These are phyloP conservation scores for Russula griseocarnosa DNA, from an alignment of 768 basidiomycete species.

Conservation along the genomic window DNA sequence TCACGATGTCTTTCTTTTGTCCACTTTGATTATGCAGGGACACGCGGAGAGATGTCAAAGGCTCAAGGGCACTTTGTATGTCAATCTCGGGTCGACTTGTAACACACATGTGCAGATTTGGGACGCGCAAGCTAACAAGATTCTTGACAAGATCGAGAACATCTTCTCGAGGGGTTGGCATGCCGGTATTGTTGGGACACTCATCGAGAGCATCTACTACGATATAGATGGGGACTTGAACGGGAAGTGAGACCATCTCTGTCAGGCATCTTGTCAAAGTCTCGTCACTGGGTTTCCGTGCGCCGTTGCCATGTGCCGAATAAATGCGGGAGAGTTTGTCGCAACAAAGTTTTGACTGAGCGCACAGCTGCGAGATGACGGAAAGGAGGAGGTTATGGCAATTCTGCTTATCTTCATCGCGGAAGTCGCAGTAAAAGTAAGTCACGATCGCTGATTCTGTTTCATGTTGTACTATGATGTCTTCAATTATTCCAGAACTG, in stretches of 20 bases:
- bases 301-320: neutral
- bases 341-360: neutral
- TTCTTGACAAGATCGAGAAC: conserved; percentile 2
- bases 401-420: neutral
- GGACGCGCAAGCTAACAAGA: neutral
- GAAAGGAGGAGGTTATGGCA: neutral
- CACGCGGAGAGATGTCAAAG: neutral
- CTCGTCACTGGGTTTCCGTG: neutral
- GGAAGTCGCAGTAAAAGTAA: conserved; percentile 7
- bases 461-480: neutral
- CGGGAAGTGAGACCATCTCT: neutral
- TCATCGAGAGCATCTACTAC: conserved; percentile 1
- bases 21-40: conserved; percentile 10
- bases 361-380: neutral
- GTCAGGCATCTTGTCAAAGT: neutral
- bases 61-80: neutral
- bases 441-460: neutral
- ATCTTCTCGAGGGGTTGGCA: conserved; percentile 1
- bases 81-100: conserved; percentile 7
- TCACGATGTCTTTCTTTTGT: conserved; percentile 12
- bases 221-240: neutral
- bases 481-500: neutral
- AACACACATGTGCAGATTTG: neutral
- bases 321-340: neutral
- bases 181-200: neutral